Base-by-base conservation (phyloP, 352 stramenopile genomes). In the Phytophthora tubulina region DNA sequence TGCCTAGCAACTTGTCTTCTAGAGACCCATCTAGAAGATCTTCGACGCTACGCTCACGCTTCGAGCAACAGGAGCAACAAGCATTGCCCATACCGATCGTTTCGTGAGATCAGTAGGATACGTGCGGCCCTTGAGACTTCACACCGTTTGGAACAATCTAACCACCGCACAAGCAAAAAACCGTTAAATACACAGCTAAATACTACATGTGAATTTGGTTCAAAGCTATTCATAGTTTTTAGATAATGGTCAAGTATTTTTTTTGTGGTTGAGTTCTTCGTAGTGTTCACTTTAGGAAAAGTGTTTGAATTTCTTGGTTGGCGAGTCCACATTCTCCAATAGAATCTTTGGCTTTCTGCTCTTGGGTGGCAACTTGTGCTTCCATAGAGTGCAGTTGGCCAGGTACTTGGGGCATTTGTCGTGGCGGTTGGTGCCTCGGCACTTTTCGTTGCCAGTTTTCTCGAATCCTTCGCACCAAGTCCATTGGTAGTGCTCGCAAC, bases 321-420 rank as follows among this genome's bases (percentile, higher is more conserved):
- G 88, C 45, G 88, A 95, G 72, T 95, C 86, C n/a, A 91, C 76
- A 53, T 91, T 84, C 27, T 93, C 85, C 21, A 84, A 63, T 41
- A 76, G 31, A 39, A 91, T 39, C 56, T 92, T 92, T 59, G 83
- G 77, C 60, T 95, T 94, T 71, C 86, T 80, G 58, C 88, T 93
- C 79, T 95, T 95, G n/a, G 88, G 86, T 31, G 86, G 88, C 15
- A 95, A 72, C 56, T 93, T 92, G 74, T 95, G 88, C 54, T 95
- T 95, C 88, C 88, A 95, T 8, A 95, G 71, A 15, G 88, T 95
- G 69, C 86, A 95, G 72, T 95, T 95, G 35, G 88, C 88, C 52
- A 95, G 66, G 63, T 95, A 95, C 74, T 95, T 95, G 11, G 88
- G 86, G 58, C 85, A 95, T 60, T 95, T 95, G 63, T 95, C 88